Conservation (phyloP, 306 rosid species). For the Styphnolobium japonicum region DNA sequence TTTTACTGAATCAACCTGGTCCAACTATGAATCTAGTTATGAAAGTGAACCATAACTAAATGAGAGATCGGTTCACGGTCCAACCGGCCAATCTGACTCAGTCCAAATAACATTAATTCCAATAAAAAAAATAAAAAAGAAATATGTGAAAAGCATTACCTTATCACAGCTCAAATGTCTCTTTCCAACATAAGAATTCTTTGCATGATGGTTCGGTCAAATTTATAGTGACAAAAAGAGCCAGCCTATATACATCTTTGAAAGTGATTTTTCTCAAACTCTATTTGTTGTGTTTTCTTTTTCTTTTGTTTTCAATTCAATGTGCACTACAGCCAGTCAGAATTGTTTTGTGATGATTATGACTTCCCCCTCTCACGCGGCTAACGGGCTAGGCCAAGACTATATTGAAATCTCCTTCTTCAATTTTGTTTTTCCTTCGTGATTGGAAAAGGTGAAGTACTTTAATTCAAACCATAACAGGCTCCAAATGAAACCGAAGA, state of each 20-base stretch:
- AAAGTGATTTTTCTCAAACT: constrained; percentile 17
- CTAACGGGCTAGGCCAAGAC: constrained; percentile 25
- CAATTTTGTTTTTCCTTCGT: background rate
- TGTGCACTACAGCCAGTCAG: background rate
- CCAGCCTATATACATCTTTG: background rate
- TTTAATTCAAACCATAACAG: background rate
- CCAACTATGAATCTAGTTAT: no score
- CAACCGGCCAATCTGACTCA: no score
- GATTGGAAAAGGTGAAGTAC: background rate
- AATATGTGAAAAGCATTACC: no score
- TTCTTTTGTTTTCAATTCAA: constrained; percentile 4
- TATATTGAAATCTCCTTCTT: background rate
- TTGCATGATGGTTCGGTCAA: constrained; percentile 28
- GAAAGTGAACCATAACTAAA: no score
- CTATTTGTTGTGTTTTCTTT: background rate
- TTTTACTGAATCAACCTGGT: no score
- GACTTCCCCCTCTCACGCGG: constrained; percentile 1
- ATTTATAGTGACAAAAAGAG: constrained; percentile 13
- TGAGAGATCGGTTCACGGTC: no score
- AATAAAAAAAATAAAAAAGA: no score
- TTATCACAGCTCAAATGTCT: background rate
- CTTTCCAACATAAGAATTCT: background rate
- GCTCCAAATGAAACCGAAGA: background rate
- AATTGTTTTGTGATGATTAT: background rate
- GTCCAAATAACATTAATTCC: no score